These are phyloP conservation scores for Athelia sp. DNA, from an alignment of 1,284 basidiomycete genomes.

Conservation along the genomic window DNA sequence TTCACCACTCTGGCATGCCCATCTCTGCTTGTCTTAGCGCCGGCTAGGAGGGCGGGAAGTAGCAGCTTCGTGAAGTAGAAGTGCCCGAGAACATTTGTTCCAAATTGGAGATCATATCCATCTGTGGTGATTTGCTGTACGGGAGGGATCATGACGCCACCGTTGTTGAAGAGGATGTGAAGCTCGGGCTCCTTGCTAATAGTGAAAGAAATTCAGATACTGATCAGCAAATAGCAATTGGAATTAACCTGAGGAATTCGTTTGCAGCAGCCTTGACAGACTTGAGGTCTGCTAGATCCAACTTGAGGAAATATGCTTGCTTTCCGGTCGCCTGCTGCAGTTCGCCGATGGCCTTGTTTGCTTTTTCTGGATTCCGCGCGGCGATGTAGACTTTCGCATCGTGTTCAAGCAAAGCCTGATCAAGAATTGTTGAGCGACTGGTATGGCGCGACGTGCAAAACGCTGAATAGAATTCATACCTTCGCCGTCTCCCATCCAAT, in stretches of 20 bases:
- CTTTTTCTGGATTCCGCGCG: slow-evolving; percentile 38
- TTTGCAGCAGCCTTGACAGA: slow-evolving; percentile 42
- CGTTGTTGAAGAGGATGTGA: slow-evolving; percentile 50
- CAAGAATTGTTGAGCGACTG: too few species aligned
- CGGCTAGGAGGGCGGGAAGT: slow-evolving; percentile 31
- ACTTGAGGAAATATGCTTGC: slow-evolving; percentile 40
- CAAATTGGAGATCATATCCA: slow-evolving; percentile 51
- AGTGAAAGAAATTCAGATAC: neutral
- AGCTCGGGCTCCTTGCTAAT: slow-evolving; percentile 40
- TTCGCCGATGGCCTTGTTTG: slow-evolving; percentile 40
- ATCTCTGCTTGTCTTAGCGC: slow-evolving; percentile 17
- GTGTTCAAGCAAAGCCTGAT: slow-evolving; percentile 34
- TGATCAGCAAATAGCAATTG: neutral
- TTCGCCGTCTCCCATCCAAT: slow-evolving; percentile 8
- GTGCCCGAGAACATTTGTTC: slow-evolving; percentile 38
- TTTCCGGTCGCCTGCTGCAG: slow-evolving; percentile 37
- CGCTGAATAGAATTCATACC: neutral
- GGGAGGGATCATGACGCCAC: slow-evolving; percentile 44
- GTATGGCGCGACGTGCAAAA: neutral
- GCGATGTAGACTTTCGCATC: slow-evolving; percentile 61
- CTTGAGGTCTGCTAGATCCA: slow-evolving; percentile 52
- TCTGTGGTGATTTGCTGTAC: slow-evolving; percentile 42
- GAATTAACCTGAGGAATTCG: slow-evolving; percentile 15
- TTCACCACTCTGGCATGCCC: slow-evolving; percentile 33
- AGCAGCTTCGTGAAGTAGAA: slow-evolving; percentile 34